Percentiles rank a stretch among this genome's conserved stretches.
Conservation (phyloP, 768 basidiomycete species). For the Asterophora lycoperdoides region DNA sequence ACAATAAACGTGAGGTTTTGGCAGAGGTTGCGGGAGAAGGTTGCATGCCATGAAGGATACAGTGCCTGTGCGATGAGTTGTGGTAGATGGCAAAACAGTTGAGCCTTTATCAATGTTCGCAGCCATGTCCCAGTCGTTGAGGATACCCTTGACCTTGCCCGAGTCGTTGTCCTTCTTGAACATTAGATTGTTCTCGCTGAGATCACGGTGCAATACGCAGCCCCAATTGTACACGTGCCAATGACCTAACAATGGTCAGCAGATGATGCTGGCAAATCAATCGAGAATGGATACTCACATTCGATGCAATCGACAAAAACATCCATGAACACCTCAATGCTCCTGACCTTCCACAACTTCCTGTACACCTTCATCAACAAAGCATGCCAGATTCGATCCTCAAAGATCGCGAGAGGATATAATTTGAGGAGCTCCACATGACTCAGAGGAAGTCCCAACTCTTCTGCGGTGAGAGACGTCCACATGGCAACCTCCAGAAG, state of each 20-base stretch:
- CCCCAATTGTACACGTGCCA: conserved; percentile 18
- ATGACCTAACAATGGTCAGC: conserved; percentile 17
- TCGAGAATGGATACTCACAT: conserved; percentile 20
- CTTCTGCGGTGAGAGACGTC: not conserved
- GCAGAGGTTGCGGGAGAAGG: conserved; percentile 15
- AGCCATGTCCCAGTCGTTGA: conserved; percentile 28
- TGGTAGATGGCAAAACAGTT: not conserved
- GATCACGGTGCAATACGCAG: conserved; percentile 27
- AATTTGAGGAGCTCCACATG: too few species aligned
- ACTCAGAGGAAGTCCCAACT: conserved; percentile 4
- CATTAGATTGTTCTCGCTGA: conserved; percentile 30
- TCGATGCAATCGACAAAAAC: conserved; percentile 27
- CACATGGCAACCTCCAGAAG: conserved; percentile 13
- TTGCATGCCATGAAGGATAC: conserved; percentile 27
- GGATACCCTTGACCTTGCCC: conserved; percentile 16
- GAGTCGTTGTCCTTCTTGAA: conserved; percentile 6
- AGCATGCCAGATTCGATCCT: too few species aligned
- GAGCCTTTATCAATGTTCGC: conserved; percentile 5
- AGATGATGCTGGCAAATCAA: not conserved
- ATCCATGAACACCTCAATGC: conserved; percentile 23
- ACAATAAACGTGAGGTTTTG: conserved; percentile 5
- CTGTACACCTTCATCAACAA: too few species aligned
- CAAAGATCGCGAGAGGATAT: too few species aligned
- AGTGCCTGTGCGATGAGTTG: conserved; percentile 24
- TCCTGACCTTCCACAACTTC: conserved; percentile 19